Evolutionary conservation across 768 basidiomycete genomes (phyloP), one percentile per base, ranked within the genome.

Genomic region (Suillus lakei): DNA sequence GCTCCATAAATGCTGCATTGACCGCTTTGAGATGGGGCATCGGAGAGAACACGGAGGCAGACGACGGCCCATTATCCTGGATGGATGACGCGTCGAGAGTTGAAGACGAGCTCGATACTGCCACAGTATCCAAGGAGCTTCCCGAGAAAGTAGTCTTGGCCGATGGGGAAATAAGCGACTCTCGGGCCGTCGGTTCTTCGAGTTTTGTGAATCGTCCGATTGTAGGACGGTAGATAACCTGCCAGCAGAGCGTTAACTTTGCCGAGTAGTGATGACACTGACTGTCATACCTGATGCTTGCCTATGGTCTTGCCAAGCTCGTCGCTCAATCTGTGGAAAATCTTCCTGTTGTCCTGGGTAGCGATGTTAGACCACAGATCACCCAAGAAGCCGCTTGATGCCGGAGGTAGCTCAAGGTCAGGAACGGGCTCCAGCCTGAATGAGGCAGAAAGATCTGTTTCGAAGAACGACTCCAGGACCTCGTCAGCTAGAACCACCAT

Each of bases 401-500:
- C 79, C 23, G 82, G 80, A 2, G 88, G 82, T 21, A 90, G 78
- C 68, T 91, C 93, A 72, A 87, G 81, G 63, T 92, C 90, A 0
- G 88, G 85, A 6, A 91, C 81, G 18, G 85, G 81, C 63, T 92
- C 89, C 39, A 98, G 82, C 67, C 88, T 85, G 86, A 98, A 99
- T 3, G 96, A 96, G 1, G 86, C 87, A 0, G 93, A 88, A 67
- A 99, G 82, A 76, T 99, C 98, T 0, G 91, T 87, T 72, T 95
- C 96, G 71, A 98, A 99, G 84, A 99, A 99, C 1, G 92, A 91
- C 75, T 99, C 98, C 30, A 99, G 86, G 32, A 99, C 84, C 75
- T 98, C 96, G 69, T 99, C 98, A 1, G 97, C 96, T 10, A 99
- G 84, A 5, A 99, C 92, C 46, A 99, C 97, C 98, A 99, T 99